phyloP scores from a whole-genome alignment of 2,329 filamentous ascomycete genomes.

The Ophiostoma perfectum region DNA sequence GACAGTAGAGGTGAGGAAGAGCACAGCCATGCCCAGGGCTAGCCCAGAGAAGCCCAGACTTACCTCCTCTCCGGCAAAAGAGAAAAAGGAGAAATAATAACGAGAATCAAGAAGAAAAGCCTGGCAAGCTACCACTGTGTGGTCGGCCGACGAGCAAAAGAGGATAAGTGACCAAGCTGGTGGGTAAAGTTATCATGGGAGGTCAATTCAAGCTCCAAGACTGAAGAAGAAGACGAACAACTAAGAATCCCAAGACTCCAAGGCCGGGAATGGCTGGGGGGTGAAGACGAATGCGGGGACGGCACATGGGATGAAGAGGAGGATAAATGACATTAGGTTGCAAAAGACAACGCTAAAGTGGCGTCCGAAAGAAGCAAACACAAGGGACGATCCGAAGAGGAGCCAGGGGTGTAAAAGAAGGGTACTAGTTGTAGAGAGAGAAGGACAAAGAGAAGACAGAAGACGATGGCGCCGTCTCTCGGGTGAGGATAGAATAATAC shows the following conservation, averaged over 20 bases:
- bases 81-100: neutral
- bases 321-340: constrained; percentile 4
- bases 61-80: neutral
- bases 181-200: neutral
- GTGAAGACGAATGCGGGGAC: constrained; percentile 2
- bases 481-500: neutral
- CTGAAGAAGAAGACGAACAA: neutral
- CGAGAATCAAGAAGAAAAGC: neutral
- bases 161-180: too few species aligned
- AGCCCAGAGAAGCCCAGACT: constrained; percentile 9
- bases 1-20: neutral
- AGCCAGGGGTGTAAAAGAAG: neutral
- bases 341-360: neutral
- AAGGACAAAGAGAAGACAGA: neutral
- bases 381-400: neutral
- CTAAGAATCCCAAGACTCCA: neutral
- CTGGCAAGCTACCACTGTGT: neutral
- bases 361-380: neutral
- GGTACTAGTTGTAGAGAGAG: neutral
- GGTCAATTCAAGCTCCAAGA: neutral
- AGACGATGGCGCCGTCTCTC: neutral
- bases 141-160: neutral
- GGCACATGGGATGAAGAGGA: neutral
- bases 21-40: neutral
- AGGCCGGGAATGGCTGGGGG: neutral